Base-by-base conservation (phyloP, 495 filamentous ascomycete species). In the Neurospora africana region DNA sequence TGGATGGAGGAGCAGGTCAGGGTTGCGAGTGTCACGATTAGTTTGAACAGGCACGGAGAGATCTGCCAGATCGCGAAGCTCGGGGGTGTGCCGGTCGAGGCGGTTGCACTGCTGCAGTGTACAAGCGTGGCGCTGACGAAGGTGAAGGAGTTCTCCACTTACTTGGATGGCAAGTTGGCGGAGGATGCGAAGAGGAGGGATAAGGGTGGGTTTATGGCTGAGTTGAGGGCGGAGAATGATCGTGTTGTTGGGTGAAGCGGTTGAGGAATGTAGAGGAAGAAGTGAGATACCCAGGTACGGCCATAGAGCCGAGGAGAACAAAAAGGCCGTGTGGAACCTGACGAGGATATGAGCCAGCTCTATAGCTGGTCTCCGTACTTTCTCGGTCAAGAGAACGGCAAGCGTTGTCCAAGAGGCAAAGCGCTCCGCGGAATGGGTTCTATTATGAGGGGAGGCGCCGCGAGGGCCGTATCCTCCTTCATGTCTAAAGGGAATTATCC, bases 21-120 rank as follows among this genome's bases (percentile, higher is more conserved):
- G 3, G 91, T 94, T 43, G 94, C 91, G 21, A 92, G 93, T 77
- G 85, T 95, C 61, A 91, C 97, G 2, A 87, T 99, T 69, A 92
- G 90, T 15, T 83, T 97, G 78, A 98, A 98, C 80, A 87, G 89
- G 71, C 89, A 93, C 75, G 95, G 96, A 2, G 95, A 98, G 82
- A 87, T 98, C 27, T 97, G 94, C 77, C 92, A 94, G 82, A 86
- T 98, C 72, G 90, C 93, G 36, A 99, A 98, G 81, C 87, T 92
- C 58, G 92, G 93, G 1, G 95, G 95, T 8, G 86, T 87, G 21
- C 87, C 93, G 15, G 87, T 97, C 17, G 91, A 95, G 76, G 93
- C 93, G 7, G 82, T 95, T 75, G 82, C 84, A 27, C 78, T 98
- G 69, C 82, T 98, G 65, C 86, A 86, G 69, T 95, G 91, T 78